phyloP scores from a whole-genome alignment of 352 stramenopile genomes.

The Phytophthora cajani region DNA sequence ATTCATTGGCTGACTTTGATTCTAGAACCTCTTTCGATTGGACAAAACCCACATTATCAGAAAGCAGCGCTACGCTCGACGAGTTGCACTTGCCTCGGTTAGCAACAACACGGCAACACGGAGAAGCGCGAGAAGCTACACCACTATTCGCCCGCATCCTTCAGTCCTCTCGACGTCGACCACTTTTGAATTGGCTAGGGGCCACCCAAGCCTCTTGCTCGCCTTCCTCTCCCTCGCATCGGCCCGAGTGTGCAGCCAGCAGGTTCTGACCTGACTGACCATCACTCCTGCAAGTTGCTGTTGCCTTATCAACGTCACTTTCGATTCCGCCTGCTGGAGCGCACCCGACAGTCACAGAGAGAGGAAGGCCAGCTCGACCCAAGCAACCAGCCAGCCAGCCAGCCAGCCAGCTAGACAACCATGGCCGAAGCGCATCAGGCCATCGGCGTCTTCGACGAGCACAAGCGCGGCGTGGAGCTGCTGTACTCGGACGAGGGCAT shows the following conservation, averaged over 20 bases:
- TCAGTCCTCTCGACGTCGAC: background rate
- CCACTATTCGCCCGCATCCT: background rate
- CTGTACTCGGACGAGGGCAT: conserved; percentile 87
- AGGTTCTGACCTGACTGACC: conserved; percentile 9
- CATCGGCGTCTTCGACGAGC: conserved; percentile 85
- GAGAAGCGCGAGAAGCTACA: conserved; percentile 2
- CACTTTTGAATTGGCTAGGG: conserved; percentile 24
- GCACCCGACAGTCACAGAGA: background rate
- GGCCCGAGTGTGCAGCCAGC: conserved; percentile 1
- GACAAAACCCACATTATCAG: conserved; percentile 9
- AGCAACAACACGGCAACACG: background rate
- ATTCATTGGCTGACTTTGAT: background rate
- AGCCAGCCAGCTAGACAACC: background rate
- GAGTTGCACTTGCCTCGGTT: conserved; percentile 12
- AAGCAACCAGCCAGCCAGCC: background rate
- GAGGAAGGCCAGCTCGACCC: background rate
- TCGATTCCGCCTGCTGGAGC: conserved; percentile 8
- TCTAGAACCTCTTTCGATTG: conserved; percentile 6
- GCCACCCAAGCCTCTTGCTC: background rate
- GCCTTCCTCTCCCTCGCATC: background rate
- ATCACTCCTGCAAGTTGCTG: conserved; percentile 27
- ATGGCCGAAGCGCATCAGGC: conserved; percentile 90
- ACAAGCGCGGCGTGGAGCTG: conserved; percentile 88
- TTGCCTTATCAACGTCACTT: conserved; percentile 28
- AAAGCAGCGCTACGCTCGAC: background rate